Conservation (phyloP, 169 alveolate genomes). For the Eimeria acervulina region DNA sequence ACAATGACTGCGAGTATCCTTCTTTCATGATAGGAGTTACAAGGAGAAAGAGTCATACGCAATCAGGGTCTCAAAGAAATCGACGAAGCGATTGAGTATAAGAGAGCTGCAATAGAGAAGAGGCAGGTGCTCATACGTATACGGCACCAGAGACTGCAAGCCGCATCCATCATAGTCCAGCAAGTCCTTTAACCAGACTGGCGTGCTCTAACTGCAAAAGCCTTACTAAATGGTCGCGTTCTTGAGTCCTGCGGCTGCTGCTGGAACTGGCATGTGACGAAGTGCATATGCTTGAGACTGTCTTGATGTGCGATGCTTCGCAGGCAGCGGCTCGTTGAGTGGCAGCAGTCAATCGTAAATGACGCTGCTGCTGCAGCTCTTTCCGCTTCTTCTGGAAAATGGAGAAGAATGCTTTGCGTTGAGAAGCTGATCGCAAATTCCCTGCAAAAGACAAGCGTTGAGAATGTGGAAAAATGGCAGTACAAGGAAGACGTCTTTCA, state of each 20-base stretch:
- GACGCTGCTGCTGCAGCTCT: conserved; percentile 84
- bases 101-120: conserved; percentile 77
- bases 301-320: background rate
- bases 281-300: background rate
- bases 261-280: background rate
- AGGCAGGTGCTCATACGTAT: conserved; percentile 3
- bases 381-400: conserved; percentile 84
- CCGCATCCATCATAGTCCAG: background rate
- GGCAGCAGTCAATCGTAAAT: conserved; percentile 73
- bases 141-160: background rate
- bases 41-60: conserved; percentile 75
- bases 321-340: conserved; percentile 80
- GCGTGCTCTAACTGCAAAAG: background rate
- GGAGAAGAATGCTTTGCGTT: conserved; percentile 82
- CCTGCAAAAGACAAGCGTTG: conserved; percentile 83
- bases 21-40: conserved; percentile 35
- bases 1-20: background rate
- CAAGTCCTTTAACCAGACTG: no score
- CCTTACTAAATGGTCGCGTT: no score
- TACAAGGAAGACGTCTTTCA: conserved; percentile 84
- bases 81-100: conserved; percentile 74
- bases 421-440: conserved; percentile 83
- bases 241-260: background rate
- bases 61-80: conserved; percentile 70
- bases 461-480: conserved; percentile 84